A percentile compares a stretch with the other conserved stretches of the same genome.
Conservation (phyloP, 2,329 filamentous ascomycete species). For the Alternaria infectoria region DNA sequence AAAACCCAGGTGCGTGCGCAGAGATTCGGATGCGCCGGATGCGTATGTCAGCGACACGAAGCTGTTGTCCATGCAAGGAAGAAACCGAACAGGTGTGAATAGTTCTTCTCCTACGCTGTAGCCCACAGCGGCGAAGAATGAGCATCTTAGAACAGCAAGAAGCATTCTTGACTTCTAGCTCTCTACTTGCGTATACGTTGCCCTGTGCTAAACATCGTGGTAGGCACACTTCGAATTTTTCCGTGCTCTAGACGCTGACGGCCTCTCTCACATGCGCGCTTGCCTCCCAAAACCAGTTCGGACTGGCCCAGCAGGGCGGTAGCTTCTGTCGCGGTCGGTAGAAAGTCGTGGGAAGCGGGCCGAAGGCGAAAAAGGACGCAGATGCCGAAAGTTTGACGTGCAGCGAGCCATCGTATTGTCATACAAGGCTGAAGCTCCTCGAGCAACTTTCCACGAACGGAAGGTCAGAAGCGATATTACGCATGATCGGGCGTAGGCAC, state of each 20-base stretch:
- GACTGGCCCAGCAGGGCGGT: background rate
- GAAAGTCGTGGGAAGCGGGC: background rate
- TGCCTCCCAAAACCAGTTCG: background rate
- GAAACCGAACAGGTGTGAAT: background rate
- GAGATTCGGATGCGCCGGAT: background rate
- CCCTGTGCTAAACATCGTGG: background rate
- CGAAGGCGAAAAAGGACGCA: background rate
- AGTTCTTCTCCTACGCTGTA: background rate
- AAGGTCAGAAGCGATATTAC: conserved; percentile 6
- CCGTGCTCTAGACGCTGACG: background rate
- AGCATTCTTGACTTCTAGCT: background rate
- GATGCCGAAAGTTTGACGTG: background rate
- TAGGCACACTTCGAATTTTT: background rate
- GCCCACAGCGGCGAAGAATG: background rate
- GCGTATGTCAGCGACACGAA: background rate
- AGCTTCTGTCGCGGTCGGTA: background rate
- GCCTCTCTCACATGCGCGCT: background rate
- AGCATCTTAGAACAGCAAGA: background rate
- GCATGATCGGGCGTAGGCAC: conserved; percentile 1
- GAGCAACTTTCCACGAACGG: conserved; percentile 1
- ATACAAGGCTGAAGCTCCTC: background rate
- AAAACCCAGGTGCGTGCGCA: background rate
- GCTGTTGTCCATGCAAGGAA: background rate
- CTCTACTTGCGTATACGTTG: background rate
- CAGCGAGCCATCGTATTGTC: background rate